Evolutionary conservation across 163 green algal genomes (phyloP), one percentile per base, ranked within the genome.

Genomic region (Volvox carteri): DNA sequence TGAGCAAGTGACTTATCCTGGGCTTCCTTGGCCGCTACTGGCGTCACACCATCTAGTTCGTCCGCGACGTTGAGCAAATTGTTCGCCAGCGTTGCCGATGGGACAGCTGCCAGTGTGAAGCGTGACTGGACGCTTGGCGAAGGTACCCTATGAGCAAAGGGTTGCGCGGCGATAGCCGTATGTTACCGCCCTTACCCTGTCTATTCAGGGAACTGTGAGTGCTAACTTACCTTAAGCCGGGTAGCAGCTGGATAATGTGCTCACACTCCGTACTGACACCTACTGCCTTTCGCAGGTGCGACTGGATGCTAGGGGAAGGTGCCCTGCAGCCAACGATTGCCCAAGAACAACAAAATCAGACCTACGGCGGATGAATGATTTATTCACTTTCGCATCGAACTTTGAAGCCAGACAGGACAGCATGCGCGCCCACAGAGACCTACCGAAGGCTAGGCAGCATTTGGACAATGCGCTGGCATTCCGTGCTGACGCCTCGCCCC

Each of bases 221-320:
- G n/a, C n/a, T n/a, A n/a, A 70, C 19, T 33, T 78, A 81, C 73
- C 73, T 65, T 25, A 81, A 28, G 4, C 23, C 9, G 12, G 75
- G 75, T 33, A 84, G 75, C 48, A 72, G 68, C 30, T 84, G 48
- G 1, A 84, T 52, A 12, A 70, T 18, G 12, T 30, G 75, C 50
- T 37, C 48, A 48, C 81, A 87, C 46, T 78, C 81, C 25, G 67
- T 87, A 50, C 67, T 68, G 21, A 87, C 50, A 18, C 81, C 81
- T 0, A n/a, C 35, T 14, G 48, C 81, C 8, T 23, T 65, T 65
- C 65, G 12, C 3, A 5, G 65, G 33, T 46, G 65, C 16, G 65
- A 75, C 30, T 75, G 65, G 25, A 75, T 46, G 65, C 65, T 75
- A 35, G 39, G 70, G 21, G 41, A 37, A 35, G 70, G 70, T 21